These are phyloP conservation scores for Boletus albobrunnescens DNA, from an alignment of 1,284 basidiomycete genomes.

Conservation along the genomic window DNA sequence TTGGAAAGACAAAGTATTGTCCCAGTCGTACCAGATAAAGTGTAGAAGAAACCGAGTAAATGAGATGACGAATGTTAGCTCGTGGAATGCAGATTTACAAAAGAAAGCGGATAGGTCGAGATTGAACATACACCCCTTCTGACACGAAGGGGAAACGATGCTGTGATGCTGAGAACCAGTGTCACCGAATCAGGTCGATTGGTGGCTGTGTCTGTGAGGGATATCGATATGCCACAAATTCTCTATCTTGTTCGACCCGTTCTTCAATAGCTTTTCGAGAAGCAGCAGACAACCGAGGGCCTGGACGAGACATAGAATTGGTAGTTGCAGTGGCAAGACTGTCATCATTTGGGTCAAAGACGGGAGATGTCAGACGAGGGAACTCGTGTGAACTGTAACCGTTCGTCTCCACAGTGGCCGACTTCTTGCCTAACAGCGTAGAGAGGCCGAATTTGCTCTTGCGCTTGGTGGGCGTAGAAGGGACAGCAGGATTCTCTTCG, in stretches of 20 bases:
- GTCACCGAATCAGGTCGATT: conserved; percentile 52
- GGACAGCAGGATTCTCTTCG: conserved; percentile 37
- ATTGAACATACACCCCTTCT: conserved; percentile 8
- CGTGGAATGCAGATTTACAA: conserved; percentile 22
- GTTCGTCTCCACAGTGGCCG: conserved; percentile 41
- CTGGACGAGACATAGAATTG: conserved; percentile 38
- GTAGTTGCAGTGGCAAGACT: conserved; percentile 36
- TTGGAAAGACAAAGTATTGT: conserved; percentile 21
- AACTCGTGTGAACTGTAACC: conserved; percentile 39
- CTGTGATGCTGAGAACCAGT: not conserved
- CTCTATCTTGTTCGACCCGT: conserved; percentile 72
- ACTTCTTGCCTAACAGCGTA: conserved; percentile 60
- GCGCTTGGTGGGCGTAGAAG: conserved; percentile 48
- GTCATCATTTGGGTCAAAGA: conserved; percentile 48
- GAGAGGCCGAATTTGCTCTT: conserved; percentile 67
- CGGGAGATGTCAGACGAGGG: conserved; percentile 40
- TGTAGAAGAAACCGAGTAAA: conserved; percentile 17
- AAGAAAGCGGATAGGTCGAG: conserved; percentile 5
- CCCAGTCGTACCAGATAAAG: conserved; percentile 23
- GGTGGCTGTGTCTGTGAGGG: conserved; percentile 64
- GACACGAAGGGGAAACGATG: conserved; percentile 6
- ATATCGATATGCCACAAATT: conserved; percentile 81
- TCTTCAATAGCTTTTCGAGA: conserved; percentile 69
- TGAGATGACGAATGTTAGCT: conserved; percentile 21
- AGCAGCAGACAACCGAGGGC: conserved; percentile 54